Evolutionary conservation across 768 basidiomycete genomes (phyloP).

Genomic region (Sporobolomyces phaffii): DNA sequence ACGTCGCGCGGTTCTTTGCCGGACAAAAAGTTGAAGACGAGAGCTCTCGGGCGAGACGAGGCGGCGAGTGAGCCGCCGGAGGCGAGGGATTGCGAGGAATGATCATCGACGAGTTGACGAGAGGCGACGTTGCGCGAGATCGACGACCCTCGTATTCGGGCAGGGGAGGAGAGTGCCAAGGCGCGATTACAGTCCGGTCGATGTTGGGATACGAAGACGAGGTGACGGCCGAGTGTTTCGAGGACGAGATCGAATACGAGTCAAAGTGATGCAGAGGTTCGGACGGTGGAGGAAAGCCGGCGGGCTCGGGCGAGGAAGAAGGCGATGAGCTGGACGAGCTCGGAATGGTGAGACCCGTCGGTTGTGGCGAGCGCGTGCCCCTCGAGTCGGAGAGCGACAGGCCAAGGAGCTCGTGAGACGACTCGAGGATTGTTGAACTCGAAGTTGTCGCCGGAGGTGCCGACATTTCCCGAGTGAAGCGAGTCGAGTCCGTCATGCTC

Average conservation of each 20-base stretch:
- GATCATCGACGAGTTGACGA: neutral
- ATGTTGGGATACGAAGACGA: neutral
- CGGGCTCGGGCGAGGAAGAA: neutral
- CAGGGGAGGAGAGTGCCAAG: slow-evolving; percentile 5
- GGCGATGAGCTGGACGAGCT: neutral
- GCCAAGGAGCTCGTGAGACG: slow-evolving; percentile 7
- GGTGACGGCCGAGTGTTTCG: neutral
- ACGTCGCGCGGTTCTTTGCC: neutral
- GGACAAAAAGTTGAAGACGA: slow-evolving; percentile 1
- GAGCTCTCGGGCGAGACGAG: neutral
- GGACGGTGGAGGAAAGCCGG: neutral
- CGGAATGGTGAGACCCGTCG: slow-evolving; percentile 2
- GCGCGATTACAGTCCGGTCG: neutral
- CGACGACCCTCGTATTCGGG: neutral
- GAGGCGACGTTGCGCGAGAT: neutral
- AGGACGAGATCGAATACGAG: neutral
- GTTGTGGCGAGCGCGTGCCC: neutral
- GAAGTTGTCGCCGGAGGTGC: neutral
- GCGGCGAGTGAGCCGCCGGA: neutral
- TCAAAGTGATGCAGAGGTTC: neutral
- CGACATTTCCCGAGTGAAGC: slow-evolving; percentile 3
- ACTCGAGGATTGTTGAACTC: slow-evolving; percentile 8
- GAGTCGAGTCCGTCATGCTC: neutral
- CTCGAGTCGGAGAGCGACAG: slow-evolving; percentile 8
- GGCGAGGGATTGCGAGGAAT: neutral